Conservation (phyloP, 2,329 filamentous ascomycete species). For the Lachnellula arida region DNA sequence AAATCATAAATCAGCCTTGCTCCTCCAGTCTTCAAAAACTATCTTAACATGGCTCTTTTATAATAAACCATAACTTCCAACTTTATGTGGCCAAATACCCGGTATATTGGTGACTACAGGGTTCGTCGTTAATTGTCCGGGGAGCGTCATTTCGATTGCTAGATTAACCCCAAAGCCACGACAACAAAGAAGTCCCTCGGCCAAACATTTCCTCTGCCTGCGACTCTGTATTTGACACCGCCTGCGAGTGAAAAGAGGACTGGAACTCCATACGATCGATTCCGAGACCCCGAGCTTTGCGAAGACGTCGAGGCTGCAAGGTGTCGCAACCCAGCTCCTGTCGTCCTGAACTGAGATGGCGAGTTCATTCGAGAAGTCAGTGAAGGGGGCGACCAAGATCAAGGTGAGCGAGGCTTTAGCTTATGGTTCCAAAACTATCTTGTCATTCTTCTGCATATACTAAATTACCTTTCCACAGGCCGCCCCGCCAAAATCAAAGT, state of each 20-base stretch:
- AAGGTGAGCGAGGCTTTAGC: conserved; percentile 58
- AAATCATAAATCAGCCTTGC: no score
- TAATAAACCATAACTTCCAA: no score
- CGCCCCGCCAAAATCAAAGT: conserved; percentile 96
- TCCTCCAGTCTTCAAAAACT: no score
- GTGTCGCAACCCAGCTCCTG: conserved; percentile 21
- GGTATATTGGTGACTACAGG: neutral
- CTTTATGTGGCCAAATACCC: no score
- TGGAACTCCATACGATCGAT: neutral
- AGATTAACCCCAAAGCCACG: conserved; percentile 9
- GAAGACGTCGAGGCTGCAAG: conserved; percentile 2
- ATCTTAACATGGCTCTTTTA: no score
- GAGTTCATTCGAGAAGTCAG: conserved; percentile 95
- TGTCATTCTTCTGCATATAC: conserved; percentile 1
- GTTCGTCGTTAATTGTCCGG: neutral
- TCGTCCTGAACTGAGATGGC: conserved; percentile 50
- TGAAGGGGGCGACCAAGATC: conserved; percentile 97
- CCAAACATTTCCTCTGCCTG: conserved; percentile 9
- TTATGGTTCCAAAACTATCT: neutral
- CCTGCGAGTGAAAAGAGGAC: neutral
- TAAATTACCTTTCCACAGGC: conserved; percentile 49
- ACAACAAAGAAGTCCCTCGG: conserved; percentile 7
- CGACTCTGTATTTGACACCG: neutral
- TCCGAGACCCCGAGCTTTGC: neutral
- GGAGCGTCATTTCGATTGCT: conserved; percentile 16